Evolutionary conservation across 2,329 filamentous ascomycete genomes (phyloP), one percentile per base, ranked within the genome.

Genomic region (Chalara sp.): DNA sequence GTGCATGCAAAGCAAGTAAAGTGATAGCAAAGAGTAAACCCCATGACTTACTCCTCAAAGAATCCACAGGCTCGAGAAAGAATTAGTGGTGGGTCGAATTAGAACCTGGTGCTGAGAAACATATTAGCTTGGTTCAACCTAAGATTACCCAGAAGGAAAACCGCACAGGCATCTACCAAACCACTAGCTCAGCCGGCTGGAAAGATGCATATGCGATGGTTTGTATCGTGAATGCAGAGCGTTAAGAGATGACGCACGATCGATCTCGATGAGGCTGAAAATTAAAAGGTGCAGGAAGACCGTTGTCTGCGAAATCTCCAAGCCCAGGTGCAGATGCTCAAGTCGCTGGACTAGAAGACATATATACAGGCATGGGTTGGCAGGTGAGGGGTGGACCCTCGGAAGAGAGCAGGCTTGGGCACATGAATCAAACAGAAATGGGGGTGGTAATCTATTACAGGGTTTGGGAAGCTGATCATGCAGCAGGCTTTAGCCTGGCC

Each of bases 291-390:
- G 49, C 50, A 53, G 29, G n/a, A 39, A 44, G 48, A 58, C 52
- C 57, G 59, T 58, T 56, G 56, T 58, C 54, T 55, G 51, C 55
- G 54, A 37, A n/a, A 8, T 37, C 35, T 37, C 8, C 51, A 54
- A 53, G 57, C 60, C 61, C 51, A 61, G 62, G 60, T 55, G 52
- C 47, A 58, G 53, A 37, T 37, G 35, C 46, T 53, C 48, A 53
- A 53, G 57, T 53, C 47, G 53, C 54, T 57, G 58, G 59, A 60
- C 56, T 58, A 55, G 49, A 50, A 58, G 58, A 58, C 43, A 59
- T 63, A 61, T 57, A 62, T 63, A 62, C 59, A 60, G 57, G 58
- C 60, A 63, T 60, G 62, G 61, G 57, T 62, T 47, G 55, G 53
- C 60, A 58, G 58, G 61, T 59, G 56, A 59, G 35, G 47, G 48